Evolutionary conservation across 139 green algal species (phyloP), one percentile per base, ranked within the genome.

Genomic region (Closterium sp.): DNA sequence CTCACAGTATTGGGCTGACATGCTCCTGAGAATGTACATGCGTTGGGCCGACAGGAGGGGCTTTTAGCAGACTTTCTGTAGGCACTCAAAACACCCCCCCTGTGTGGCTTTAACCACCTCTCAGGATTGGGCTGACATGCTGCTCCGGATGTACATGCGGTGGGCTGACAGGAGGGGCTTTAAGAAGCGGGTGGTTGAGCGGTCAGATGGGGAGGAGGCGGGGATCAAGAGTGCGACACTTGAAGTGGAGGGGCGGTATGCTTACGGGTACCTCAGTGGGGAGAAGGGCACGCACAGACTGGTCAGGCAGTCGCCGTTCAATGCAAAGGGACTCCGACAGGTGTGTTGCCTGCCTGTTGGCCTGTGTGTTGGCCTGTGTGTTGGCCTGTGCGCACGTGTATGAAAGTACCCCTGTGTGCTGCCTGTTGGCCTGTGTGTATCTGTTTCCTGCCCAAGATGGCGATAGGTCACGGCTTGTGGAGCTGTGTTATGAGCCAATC

Each of bases 221-320:
- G 98, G 98, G 35, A 95, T 99, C 76, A 99, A 99, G 93, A 96
- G 91, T 1, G 95, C 96, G 0, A 96, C 98, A 89, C 88, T 99
- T 5, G 94, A 98, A 93, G 89, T 99, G 25, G 23, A 96, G 4
- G 97, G 97, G 21, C 91, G 91, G 3, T 97, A 94, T 55, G 97
- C 96, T 25, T 98, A 96, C 88, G 97, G 96, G 2, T 95, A 95
- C 25, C 93, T 98, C 38, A 36, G n/a, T 0, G 94, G 93, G 0
- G 98, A 99, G 95, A 98, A 98, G 90, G 98, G 98, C 90, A 99
- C 97, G 1, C 98, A 99, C 95, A 95, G 98, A 0, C 96, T 99
- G 1, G 98, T 99, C 76, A 95, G 98, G 38, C 96, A 96, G 94
- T 98, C 95, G 0, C 98, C 98, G 21, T 99, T 99, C 95, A 92